Percentiles rank a stretch among this genome's conserved stretches.
Conservation (phyloP, 768 basidiomycete species). For the Naganishia vishniacii region DNA sequence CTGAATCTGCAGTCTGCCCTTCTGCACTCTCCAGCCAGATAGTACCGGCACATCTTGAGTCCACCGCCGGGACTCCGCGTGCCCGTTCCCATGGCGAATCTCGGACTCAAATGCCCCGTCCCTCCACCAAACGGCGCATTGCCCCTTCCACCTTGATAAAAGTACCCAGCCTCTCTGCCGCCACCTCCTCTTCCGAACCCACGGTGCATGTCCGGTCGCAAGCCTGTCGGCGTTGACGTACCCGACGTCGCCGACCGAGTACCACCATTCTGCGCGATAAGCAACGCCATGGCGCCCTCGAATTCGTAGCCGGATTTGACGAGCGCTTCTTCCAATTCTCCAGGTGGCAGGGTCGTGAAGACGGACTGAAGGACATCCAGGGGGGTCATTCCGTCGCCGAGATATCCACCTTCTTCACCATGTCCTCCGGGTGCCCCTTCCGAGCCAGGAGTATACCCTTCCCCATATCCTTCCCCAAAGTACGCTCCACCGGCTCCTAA, state of each 20-base stretch:
- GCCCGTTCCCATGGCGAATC: constrained; percentile 31
- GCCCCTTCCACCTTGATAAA: constrained; percentile 42
- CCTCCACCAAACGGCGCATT: constrained; percentile 33
- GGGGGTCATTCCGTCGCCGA: constrained; percentile 75
- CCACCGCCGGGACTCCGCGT: constrained; percentile 41
- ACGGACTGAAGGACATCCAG: constrained; percentile 92
- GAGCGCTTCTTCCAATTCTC: constrained; percentile 89
- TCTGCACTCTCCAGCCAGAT: constrained; percentile 90
- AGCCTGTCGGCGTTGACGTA: constrained; percentile 17
- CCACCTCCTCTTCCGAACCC: constrained; percentile 7
- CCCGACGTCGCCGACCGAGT: constrained; percentile 49
- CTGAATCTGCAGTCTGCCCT: constrained; percentile 96
- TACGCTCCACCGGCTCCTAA: constrained; percentile 30
- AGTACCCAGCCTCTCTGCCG: constrained; percentile 33
- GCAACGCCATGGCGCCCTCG: constrained; percentile 89
- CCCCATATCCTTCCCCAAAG: constrained; percentile 25
- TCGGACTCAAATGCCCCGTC: constrained; percentile 42
- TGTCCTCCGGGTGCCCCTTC: constrained; percentile 20
- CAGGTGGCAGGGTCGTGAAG: constrained; percentile 81
- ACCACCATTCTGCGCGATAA: constrained; percentile 60
- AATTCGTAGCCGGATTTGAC: constrained; percentile 86
- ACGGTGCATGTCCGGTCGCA: constrained; percentile 9
- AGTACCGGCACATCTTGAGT: constrained; percentile 77
- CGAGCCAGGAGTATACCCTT: constrained; percentile 24
- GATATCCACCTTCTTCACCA: constrained; percentile 27